Evolutionary conservation across 768 basidiomycete species (phyloP).

Genomic region (Piloderma croceum): DNA sequence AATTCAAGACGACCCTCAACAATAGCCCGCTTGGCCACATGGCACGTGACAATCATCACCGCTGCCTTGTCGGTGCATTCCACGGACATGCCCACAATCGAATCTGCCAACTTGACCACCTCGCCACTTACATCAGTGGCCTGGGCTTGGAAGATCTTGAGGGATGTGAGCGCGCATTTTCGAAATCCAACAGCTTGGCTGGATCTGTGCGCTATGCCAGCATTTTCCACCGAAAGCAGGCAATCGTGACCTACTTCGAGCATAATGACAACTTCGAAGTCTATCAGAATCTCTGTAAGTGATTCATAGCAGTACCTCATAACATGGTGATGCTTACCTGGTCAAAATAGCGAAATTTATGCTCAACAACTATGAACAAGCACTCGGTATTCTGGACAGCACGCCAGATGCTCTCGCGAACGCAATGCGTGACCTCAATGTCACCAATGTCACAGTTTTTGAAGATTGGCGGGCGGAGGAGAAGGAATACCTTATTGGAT

Average conservation of each 20-base stretch:
- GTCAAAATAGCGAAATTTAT: conserved; percentile 6
- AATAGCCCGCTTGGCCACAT: conserved; percentile 7
- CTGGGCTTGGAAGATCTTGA: conserved; percentile 23
- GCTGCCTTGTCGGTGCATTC: conserved; percentile 2
- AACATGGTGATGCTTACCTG: background rate
- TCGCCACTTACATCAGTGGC: conserved; percentile 21
- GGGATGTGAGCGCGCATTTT: conserved; percentile 23
- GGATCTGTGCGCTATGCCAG: background rate
- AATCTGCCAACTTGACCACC: conserved; percentile 10
- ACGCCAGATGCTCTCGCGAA: background rate
- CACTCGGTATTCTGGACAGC: conserved; percentile 13
- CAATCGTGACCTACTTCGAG: conserved; percentile 1
- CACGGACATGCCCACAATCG: conserved; percentile 12
- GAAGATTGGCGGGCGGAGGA: conserved; percentile 18
- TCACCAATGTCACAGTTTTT: conserved; percentile 5
- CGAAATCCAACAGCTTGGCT: conserved; percentile 20
- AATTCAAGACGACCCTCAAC: conserved; percentile 5
- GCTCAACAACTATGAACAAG: conserved; percentile 23
- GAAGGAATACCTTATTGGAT: conserved; percentile 10
- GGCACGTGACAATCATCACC: background rate
- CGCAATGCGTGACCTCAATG: background rate
- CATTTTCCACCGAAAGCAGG: conserved; percentile 5
- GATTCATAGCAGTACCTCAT: background rate
- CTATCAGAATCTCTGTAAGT: background rate
- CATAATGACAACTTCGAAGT: conserved; percentile 2